Conservation (phyloP, 2,329 filamentous ascomycete genomes). For the Calonectria pteridis region DNA sequence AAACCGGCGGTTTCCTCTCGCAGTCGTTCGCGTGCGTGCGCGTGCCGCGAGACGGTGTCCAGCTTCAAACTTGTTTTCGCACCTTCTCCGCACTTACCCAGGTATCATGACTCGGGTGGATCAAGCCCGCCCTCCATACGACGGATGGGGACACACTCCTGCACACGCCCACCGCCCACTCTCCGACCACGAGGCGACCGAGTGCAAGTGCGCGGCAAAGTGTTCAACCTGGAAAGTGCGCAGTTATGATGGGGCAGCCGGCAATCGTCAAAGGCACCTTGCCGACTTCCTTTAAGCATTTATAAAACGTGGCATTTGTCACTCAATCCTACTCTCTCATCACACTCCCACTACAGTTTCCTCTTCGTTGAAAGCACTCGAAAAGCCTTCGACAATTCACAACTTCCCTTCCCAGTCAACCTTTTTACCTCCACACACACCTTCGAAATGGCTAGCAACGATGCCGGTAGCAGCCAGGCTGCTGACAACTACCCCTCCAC, state of each 20-base stretch:
- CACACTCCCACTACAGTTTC: background rate
- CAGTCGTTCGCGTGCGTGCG: background rate
- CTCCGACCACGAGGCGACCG: background rate
- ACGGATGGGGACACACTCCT: background rate
- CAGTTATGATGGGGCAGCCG: conserved; percentile 1
- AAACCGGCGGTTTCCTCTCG: background rate
- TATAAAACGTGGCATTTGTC: background rate
- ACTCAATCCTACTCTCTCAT: background rate
- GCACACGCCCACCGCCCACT: background rate
- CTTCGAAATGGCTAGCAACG: conserved; percentile 19
- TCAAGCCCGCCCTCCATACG: background rate
- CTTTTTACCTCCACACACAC: background rate
- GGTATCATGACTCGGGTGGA: conserved; percentile 8
- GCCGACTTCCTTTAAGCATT: background rate
- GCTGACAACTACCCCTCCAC: conserved; percentile 45
- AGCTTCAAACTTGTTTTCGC: background rate
- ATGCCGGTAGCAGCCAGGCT: too few species aligned
- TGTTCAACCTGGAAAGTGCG: background rate
- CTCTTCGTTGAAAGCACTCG: background rate
- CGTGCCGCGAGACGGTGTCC: background rate
- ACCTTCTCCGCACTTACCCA: background rate
- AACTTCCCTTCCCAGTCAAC: background rate
- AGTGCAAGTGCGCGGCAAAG: background rate
- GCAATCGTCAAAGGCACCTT: conserved; percentile 7
- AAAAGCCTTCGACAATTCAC: background rate